These are phyloP conservation scores for Solanum hybrid DNA, from an alignment of 305 asterid genomes.

Conservation along the genomic window DNA sequence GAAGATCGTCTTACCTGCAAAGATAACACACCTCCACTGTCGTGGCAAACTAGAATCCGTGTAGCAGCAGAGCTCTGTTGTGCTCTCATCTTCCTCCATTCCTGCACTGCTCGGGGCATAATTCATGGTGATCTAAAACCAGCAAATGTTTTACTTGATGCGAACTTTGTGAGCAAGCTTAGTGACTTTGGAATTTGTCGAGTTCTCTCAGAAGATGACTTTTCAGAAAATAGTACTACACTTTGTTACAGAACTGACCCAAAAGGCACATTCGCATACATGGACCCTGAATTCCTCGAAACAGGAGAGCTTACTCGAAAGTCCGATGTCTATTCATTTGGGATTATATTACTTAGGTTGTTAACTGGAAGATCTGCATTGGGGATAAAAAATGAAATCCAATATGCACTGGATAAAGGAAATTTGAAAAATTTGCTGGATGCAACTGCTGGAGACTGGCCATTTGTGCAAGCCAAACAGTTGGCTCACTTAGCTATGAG, in stretches of 20 bases:
- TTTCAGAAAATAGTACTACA: slow-evolving; percentile 27
- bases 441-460: slow-evolving; percentile 93
- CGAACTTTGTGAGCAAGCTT: slow-evolving; percentile 66
- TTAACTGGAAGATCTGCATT: slow-evolving; percentile 74
- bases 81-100: slow-evolving; percentile 75
- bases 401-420: slow-evolving; percentile 47
- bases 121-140: slow-evolving; percentile 89
- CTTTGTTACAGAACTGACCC: slow-evolving; percentile 43
- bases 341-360: slow-evolving; percentile 58
- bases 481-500: slow-evolving; percentile 69
- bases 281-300: slow-evolving; percentile 69
- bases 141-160: slow-evolving; percentile 61
- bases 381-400: slow-evolving; percentile 58
- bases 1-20: slow-evolving; percentile 86
- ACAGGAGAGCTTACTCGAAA: slow-evolving; percentile 79
- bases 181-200: slow-evolving; percentile 76
- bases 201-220: slow-evolving; percentile 29
- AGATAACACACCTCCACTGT: slow-evolving; percentile 65
- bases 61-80: slow-evolving; percentile 86
- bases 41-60: slow-evolving; percentile 87
- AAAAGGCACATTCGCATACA: slow-evolving; percentile 55
- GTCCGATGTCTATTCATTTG: slow-evolving; percentile 85
- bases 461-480: slow-evolving; percentile 84
- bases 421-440: slow-evolving; percentile 58
- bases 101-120: slow-evolving; percentile 46